phyloP scores from a whole-genome alignment of 106 monocot genomes.

The Cymbidium sinense region DNA sequence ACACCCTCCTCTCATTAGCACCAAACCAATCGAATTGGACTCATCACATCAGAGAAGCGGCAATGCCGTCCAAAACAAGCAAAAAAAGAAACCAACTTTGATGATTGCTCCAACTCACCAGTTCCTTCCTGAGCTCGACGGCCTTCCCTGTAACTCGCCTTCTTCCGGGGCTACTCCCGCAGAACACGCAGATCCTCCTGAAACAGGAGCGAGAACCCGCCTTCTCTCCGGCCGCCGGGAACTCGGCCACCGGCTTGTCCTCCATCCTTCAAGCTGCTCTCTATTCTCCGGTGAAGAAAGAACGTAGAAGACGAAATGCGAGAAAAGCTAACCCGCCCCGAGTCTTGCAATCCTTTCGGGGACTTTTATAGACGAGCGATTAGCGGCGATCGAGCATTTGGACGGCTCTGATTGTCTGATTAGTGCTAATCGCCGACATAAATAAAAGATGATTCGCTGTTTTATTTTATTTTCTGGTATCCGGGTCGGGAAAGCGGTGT shows the following conservation, averaged over 20 bases:
- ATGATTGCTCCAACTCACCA: slow-evolving; percentile 25
- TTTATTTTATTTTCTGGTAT: too few relatives aligned
- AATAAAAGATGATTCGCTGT: not conserved
- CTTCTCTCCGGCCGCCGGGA: not conserved
- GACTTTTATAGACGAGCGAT: not conserved
- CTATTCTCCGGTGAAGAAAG: not conserved
- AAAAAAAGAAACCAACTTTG: too few relatives aligned
- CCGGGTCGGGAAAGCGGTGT: too few relatives aligned
- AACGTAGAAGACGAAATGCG: not conserved
- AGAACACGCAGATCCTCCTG: slow-evolving; percentile 64
- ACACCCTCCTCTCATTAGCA: too few relatives aligned
- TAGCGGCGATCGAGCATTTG: not conserved
- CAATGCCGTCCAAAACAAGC: too few relatives aligned
- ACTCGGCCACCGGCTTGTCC: not conserved
- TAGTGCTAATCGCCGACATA: not conserved
- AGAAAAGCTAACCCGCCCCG: not conserved
- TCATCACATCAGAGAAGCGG: too few relatives aligned
- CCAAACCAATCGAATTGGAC: too few relatives aligned
- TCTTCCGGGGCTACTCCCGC: slow-evolving; percentile 61
- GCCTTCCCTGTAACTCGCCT: slow-evolving; percentile 58
- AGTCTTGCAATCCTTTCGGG: not conserved
- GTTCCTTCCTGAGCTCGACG: slow-evolving; percentile 55
- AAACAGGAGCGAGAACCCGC: not conserved
- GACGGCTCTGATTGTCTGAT: not conserved
- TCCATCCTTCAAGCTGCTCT: not conserved